Evolutionary conservation across 352 stramenopile genomes (phyloP).

Genomic region (Phytophthora constricta): DNA sequence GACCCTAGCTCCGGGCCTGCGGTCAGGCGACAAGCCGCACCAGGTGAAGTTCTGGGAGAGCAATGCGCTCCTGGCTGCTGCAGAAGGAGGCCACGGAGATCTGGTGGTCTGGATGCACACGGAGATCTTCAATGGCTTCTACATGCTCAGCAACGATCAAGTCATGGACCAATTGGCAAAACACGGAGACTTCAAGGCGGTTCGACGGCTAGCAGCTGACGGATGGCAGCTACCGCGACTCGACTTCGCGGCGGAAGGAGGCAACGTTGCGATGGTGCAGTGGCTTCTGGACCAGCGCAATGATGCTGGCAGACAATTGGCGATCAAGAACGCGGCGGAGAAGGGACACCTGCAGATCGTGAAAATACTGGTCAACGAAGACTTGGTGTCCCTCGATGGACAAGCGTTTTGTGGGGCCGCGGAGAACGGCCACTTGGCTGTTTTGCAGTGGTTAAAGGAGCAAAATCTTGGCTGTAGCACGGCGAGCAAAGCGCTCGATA

Average conservation of each 20-base stretch:
- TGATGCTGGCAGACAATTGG: constrained; percentile 19
- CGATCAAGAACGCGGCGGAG: constrained; percentile 28
- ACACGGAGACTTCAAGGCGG: constrained; percentile 16
- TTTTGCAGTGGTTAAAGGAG: constrained; percentile 30
- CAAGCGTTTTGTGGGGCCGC: constrained; percentile 30
- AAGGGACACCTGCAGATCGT: constrained; percentile 33
- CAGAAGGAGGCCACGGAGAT: constrained; percentile 22
- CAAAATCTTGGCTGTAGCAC: constrained; percentile 33
- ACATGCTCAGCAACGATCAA: constrained; percentile 33
- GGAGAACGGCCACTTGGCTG: constrained; percentile 18
- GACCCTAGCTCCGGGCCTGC: too few species aligned
- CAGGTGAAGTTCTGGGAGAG: constrained; percentile 41
- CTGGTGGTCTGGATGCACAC: constrained; percentile 33
- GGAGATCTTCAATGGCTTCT: constrained; percentile 28
- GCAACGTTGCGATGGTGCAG: constrained; percentile 27
- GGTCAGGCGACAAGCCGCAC: constrained; percentile 29
- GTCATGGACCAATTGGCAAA: constrained; percentile 29
- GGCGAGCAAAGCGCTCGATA: constrained; percentile 31
- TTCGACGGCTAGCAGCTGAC: constrained; percentile 14
- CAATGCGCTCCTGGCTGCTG: constrained; percentile 30
- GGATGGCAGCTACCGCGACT: constrained; percentile 27
- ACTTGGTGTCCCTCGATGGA: constrained; percentile 23
- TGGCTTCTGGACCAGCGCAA: constrained; percentile 23
- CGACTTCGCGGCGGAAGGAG: constrained; percentile 32
- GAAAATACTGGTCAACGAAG: constrained; percentile 23